Evolutionary conservation across 2,329 filamentous ascomycete species (phyloP), one percentile per base, ranked within the genome.

Genomic region (Microascus cirrosus): DNA sequence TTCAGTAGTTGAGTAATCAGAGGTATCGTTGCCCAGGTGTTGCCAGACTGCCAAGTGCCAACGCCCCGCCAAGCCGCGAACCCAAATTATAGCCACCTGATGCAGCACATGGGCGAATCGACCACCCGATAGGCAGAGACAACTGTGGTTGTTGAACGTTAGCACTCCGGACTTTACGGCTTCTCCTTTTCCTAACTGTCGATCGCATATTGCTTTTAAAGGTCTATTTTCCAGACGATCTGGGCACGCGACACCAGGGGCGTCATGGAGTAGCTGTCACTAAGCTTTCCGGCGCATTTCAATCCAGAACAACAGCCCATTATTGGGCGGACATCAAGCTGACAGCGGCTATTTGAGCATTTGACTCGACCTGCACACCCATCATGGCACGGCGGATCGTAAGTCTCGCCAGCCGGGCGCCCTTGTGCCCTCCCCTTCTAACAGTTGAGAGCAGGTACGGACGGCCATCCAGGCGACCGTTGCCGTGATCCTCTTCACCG

Each of bases 401-500:
- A 39, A 60, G 62, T 61, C 7, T 32, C 6, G 32, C 20, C 11
- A 8, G 11, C 36, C 25, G 15, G 10, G 11, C 45, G n/a, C 5
- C 42, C 25, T 42, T 28, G 13, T 6, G 24, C 20, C 48, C 13
- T n/a, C 8, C 11, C 6, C 20, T 22, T 50, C 45, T 50, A 24
- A 50, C 45, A 2, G 7, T 11, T 22, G 22, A 24, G 24, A 22
- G 25, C 24, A 84, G 81, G 77, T 83, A 64, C 80, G 81, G 64
- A 90, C 90, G 62, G 82, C 87, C 67, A 77, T 87, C 68, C 90
- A 96, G 79, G 83, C 94, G 67, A 77, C 80, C 62, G 77, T 83
- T 59, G 77, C 90, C 59, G 77, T 82, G 58, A 69, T 81, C 63
- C 75, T 90, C 66, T 82, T 87, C 63, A 76, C 93, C 63, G 68